A percentile compares a stretch with the other conserved stretches of the same genome.
These are phyloP conservation scores for Orbilia javanica DNA, from an alignment of 2,329 filamentous ascomycete genomes.

Conservation along the genomic window DNA sequence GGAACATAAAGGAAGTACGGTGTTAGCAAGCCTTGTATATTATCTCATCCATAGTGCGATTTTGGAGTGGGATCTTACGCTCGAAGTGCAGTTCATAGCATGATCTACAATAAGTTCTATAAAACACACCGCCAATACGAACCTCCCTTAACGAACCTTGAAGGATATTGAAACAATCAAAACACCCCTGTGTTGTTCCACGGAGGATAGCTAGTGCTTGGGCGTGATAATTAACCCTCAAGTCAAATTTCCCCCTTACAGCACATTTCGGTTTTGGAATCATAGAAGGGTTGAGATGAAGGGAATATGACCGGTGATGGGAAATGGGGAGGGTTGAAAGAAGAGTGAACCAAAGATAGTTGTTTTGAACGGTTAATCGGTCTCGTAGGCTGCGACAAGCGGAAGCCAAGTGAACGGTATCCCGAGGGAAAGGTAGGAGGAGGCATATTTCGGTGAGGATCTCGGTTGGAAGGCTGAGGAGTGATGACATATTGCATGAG, in stretches of 20 bases:
- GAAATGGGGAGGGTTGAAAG: not conserved
- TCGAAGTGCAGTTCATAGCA: not conserved
- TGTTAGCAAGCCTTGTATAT: too few relatives aligned
- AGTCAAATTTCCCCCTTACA: not conserved
- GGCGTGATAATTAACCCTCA: not conserved
- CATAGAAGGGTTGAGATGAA: not conserved
- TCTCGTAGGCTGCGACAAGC: conserved; percentile 2
- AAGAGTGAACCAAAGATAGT: conserved; percentile 21
- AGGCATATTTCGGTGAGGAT: conserved; percentile 11
- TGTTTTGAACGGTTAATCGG: not conserved
- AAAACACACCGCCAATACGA: not conserved
- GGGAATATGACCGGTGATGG: not conserved
- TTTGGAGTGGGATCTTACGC: not conserved
- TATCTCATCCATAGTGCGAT: not conserved
- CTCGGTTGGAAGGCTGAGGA: not conserved
- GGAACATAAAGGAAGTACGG: too few relatives aligned
- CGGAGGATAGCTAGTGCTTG: not conserved
- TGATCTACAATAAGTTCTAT: not conserved
- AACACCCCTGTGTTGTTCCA: not conserved
- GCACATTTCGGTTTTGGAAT: not conserved
- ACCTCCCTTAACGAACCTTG: not conserved
- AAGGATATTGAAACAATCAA: conserved; percentile 16
- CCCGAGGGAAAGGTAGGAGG: conserved; percentile 9
- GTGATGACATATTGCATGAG: not conserved
- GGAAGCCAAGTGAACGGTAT: not conserved